A percentile compares a stretch with the other conserved stretches of the same genome.
Evolutionary conservation across 441 rosid species (phyloP).

Genomic region (Jatropha podagrica): DNA sequence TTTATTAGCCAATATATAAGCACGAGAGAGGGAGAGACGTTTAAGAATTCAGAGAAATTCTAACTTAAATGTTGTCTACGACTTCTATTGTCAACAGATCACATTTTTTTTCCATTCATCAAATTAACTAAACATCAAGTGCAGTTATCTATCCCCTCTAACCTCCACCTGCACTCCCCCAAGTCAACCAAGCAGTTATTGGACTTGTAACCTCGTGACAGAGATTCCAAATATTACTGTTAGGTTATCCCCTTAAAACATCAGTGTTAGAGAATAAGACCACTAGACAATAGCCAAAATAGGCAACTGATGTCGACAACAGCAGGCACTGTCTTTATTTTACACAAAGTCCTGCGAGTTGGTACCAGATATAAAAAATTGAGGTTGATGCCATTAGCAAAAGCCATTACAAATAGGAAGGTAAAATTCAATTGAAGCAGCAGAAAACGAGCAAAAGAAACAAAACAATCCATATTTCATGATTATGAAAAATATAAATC

Average conservation of each 20-base stretch:
- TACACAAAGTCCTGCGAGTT: not conserved
- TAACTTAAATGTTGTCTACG: not conserved
- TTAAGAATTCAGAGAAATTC: not conserved
- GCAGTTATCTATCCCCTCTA: not conserved
- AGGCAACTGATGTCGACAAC: not conserved
- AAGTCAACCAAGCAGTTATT: not conserved
- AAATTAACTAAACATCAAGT: not conserved
- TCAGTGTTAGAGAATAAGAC: not conserved
- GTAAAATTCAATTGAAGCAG: not conserved
- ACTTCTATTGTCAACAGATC: not conserved
- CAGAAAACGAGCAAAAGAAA: not conserved
- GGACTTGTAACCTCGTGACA: not conserved
- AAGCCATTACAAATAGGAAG: not conserved
- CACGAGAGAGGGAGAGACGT: not conserved
- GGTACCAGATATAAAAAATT: not conserved
- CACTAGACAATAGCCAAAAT: not conserved
- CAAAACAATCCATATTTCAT: not conserved
- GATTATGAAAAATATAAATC: not conserved
- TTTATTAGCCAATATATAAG: not conserved
- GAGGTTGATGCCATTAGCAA: no score
- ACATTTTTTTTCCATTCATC: not conserved
- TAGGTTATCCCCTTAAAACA: not conserved
- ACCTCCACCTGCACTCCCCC: not conserved
- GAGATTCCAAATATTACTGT: not conserved
- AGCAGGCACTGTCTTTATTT: constrained; percentile 1